Percentiles rank a stretch among this genome's conserved stretches.
Evolutionary conservation across 2,329 filamentous ascomycete species (phyloP).

Genomic region (Penicillium brasilianum): DNA sequence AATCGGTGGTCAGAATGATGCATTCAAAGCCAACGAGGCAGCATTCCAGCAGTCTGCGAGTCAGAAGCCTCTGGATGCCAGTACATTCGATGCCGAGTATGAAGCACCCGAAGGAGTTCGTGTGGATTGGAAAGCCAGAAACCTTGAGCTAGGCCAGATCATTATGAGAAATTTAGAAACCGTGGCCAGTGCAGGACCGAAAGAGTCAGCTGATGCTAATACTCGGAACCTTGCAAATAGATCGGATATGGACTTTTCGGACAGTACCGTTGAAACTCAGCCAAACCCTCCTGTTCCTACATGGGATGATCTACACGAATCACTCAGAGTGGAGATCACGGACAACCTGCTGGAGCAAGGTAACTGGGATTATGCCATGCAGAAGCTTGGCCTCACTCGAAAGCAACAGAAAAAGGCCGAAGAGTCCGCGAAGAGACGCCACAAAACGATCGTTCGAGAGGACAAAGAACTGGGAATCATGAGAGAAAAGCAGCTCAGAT

Average conservation of each 20-base stretch:
- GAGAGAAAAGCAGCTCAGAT: constrained; percentile 40
- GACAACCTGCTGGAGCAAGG: constrained; percentile 36
- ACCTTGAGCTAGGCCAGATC: constrained; percentile 34
- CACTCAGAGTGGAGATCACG: constrained; percentile 44
- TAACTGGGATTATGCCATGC: constrained; percentile 31
- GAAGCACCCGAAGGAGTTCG: not conserved
- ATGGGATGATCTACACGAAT: constrained; percentile 39
- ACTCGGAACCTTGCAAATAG: not conserved
- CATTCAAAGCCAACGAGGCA: not conserved
- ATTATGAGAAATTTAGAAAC: constrained; percentile 37
- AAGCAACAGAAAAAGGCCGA: constrained; percentile 28
- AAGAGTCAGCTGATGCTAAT: not conserved
- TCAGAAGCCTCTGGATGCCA: not conserved
- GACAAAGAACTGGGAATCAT: constrained; percentile 38
- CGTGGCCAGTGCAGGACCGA: constrained; percentile 19
- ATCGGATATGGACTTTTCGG: constrained; percentile 17
- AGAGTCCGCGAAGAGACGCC: not conserved
- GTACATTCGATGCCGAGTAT: not conserved
- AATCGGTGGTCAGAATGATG: not conserved
- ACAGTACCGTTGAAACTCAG: constrained; percentile 27
- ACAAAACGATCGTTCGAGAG: constrained; percentile 30
- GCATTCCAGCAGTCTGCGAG: not conserved
- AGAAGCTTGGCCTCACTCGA: constrained; percentile 27
- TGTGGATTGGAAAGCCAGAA: constrained; percentile 30
- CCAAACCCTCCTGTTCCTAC: constrained; percentile 23